These are phyloP conservation scores for Marasmius sp. DNA, from an alignment of 1,284 basidiomycete genomes.

Conservation along the genomic window DNA sequence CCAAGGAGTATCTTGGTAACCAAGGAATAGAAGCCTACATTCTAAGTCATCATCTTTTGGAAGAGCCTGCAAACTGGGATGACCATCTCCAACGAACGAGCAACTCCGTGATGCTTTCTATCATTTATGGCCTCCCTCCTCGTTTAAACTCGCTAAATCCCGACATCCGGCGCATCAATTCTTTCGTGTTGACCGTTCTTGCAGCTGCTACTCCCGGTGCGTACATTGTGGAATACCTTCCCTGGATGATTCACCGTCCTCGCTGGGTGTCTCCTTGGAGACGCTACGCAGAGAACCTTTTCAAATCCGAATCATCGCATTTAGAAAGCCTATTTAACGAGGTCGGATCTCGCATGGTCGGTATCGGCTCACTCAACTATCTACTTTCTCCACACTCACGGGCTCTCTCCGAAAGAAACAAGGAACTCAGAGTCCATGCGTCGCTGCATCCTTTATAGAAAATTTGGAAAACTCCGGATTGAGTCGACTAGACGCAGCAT, in stretches of 20 bases:
- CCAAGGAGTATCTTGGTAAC: not conserved
- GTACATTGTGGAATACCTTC: conserved; percentile 23
- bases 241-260: conserved; percentile 16
- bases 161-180: conserved; percentile 15
- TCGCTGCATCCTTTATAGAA: no score
- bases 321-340: conserved; percentile 10
- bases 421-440: not conserved
- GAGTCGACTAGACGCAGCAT: no score
- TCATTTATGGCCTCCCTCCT: conserved; percentile 9
- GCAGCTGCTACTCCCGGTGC: conserved; percentile 17
- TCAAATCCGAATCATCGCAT: conserved; percentile 5
- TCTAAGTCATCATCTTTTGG: conserved; percentile 6
- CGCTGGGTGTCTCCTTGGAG: conserved; percentile 17
- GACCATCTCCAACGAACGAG: conserved; percentile 8
- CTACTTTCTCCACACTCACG: no score
- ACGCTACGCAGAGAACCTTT: conserved; percentile 14
- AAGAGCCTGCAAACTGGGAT: conserved; percentile 11
- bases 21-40: conserved; percentile 7
- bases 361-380: not conserved
- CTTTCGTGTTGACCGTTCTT: conserved; percentile 11
- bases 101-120: not conserved
- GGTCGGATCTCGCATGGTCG: conserved; percentile 5
- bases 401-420: not conserved
- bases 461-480: no score
- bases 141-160: conserved; percentile 8